phyloP scores from a whole-genome alignment of 805 yeast species.

The Wickerhamomyces chaumierensis region DNA sequence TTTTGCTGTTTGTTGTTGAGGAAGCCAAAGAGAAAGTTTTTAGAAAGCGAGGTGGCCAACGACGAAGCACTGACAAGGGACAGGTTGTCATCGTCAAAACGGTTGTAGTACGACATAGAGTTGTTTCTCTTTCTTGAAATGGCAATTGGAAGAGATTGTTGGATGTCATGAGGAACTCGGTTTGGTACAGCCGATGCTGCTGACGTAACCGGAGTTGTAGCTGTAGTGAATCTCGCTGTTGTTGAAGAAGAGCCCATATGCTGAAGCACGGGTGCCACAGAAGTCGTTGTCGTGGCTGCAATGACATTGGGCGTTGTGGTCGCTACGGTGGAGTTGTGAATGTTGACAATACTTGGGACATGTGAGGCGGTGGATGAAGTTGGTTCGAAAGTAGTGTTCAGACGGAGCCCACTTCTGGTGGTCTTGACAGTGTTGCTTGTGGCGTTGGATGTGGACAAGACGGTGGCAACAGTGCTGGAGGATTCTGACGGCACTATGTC shows the following conservation, averaged over 20 bases:
- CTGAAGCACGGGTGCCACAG: not conserved
- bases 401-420: constrained; percentile 11
- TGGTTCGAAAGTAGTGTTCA: constrained; percentile 15
- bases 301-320: not conserved
- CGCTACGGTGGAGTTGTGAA: constrained; percentile 5
- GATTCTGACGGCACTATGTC: not conserved
- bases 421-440: constrained; percentile 10
- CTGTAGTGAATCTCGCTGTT: constrained; percentile 11
- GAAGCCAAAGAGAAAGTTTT: constrained; percentile 30
- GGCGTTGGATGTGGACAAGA: not conserved
- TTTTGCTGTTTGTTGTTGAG: constrained; percentile 22
- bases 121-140: constrained; percentile 9
- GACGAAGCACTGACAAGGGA: constrained; percentile 30
- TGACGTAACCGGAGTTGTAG: constrained; percentile 6
- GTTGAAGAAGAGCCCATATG: not conserved
- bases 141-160: constrained; percentile 11
- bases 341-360: constrained; percentile 10
- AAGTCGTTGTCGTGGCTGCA: not conserved
- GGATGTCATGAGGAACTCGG: constrained; percentile 3
- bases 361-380: constrained; percentile 8
- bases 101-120: constrained; percentile 7
- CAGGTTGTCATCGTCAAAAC: constrained; percentile 22
- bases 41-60: constrained; percentile 29
- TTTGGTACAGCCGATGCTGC: constrained; percentile 5
- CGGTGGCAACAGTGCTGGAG: not conserved